These are phyloP conservation scores for Plectranthus barbatus DNA, from an alignment of 257 asterid species.

Conservation along the genomic window DNA sequence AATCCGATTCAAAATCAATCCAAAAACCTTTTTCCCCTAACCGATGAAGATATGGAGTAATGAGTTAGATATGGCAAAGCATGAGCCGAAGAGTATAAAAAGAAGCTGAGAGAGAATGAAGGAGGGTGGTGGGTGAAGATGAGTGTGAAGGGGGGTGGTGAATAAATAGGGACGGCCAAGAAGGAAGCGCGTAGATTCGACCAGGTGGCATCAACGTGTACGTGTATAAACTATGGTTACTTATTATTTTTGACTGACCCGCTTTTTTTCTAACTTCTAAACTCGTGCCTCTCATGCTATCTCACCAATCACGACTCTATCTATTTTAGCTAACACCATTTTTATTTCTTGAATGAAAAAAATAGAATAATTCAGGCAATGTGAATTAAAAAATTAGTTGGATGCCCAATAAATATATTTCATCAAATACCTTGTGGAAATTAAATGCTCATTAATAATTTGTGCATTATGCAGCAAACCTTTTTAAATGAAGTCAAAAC, in stretches of 20 bases:
- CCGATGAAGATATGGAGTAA: neutral
- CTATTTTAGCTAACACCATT: no score
- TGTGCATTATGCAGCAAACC: neutral
- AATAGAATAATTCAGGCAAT: no score
- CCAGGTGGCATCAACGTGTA: constrained; percentile 48
- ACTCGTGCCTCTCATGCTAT: no score
- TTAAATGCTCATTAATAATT: neutral
- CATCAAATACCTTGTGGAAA: neutral
- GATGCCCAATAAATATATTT: no score
- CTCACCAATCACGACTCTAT: no score
- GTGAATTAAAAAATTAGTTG: no score
- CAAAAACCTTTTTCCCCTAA: neutral
- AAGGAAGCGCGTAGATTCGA: constrained; percentile 52
- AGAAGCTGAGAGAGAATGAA: neutral
- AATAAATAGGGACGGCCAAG: constrained; percentile 24
- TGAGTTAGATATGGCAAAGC: neutral
- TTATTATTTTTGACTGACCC: no score
- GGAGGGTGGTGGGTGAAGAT: no score
- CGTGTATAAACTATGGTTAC: constrained; percentile 13
- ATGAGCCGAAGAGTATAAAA: neutral
- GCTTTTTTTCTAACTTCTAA: no score
- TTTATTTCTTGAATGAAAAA: no score
- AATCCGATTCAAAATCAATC: neutral
- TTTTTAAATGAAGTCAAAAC: neutral
- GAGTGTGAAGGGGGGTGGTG: neutral